Evolutionary conservation across 108 stramenopile species (phyloP), one percentile per base, ranked within the genome.

Genomic region (Chaetoceros muelleri): DNA sequence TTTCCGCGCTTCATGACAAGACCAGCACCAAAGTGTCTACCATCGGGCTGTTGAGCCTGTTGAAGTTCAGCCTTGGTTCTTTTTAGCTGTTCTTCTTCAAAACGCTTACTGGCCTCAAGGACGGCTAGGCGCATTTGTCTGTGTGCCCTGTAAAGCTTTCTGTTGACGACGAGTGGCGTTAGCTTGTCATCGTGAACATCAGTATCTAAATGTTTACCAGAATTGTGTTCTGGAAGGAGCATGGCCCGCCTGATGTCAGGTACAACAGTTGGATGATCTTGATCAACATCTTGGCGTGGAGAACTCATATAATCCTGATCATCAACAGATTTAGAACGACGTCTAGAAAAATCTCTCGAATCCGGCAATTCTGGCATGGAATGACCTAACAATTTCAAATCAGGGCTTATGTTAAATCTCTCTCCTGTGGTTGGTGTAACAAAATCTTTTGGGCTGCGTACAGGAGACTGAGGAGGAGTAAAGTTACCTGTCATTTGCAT

Each of bases 1-100:
- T 82, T 72, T 0, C 85, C 88, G 48, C 80, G 88, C 28, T 84
- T 61, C 84, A 90, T 86, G 20, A 90, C 88, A 50, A 90, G 60
- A 53, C 88, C 88, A 28, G 85, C 85, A 10, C 34, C 34, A 40
- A 10, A 40, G 13, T 40, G 34, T 40, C 34, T 52, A 30, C 66
- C 63, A 22, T 60, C 67, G n/a, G 44, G 55, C 49, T 70, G 64
- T 62, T 70, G 72, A 23, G 78, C 76, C 46, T 72, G 50, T 13
- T 10, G 13, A 40, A 40, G 8, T 13, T 40, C 34, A 13, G 13
- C 8, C 5, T 5, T 40, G 5, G 34, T 40, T 40, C 34, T 40
- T 40, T 13, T 40, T 13, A 40, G 5, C 63, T 86, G 80, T 50
- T 92, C 80, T 47, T 85, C 84, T 56, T 92, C 90, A 53, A 87